These are phyloP conservation scores for Byssoonygena ceratinophila DNA, from an alignment of 2,329 filamentous ascomycete genomes.

Conservation along the genomic window DNA sequence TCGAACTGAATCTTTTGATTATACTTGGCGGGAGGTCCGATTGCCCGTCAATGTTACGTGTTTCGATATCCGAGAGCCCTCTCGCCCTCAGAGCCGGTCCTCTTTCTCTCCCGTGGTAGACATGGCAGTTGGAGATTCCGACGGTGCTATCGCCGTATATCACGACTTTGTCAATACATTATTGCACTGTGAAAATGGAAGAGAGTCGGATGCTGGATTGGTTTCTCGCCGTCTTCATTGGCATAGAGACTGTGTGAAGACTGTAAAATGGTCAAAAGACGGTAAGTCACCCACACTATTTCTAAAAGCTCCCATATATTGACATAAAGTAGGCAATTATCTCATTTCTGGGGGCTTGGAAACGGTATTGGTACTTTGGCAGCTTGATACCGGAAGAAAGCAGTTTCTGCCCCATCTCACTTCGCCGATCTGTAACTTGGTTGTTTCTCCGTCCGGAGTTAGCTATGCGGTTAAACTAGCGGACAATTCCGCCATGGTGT, in stretches of 20 bases:
- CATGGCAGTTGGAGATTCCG: constrained; percentile 63
- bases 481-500: constrained; percentile 82
- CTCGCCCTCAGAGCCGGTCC: constrained; percentile 18
- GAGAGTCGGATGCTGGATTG: constrained; percentile 34
- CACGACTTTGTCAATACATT: constrained; percentile 58
- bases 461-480: constrained; percentile 77
- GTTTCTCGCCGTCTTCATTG: constrained; percentile 67
- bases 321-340: constrained; percentile 59
- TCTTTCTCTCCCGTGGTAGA: constrained; percentile 44
- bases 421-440: constrained; percentile 71
- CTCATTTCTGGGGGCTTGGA: constrained; percentile 86
- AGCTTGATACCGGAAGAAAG: constrained; percentile 72
- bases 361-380: constrained; percentile 83
- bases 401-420: constrained; percentile 85
- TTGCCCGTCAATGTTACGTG: constrained; percentile 55
- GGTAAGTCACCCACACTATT: constrained; percentile 44
- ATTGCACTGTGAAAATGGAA: constrained; percentile 35
- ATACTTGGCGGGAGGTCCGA: constrained; percentile 46
- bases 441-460: constrained; percentile 66
- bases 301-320: not conserved
- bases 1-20: constrained; percentile 25
- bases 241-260: constrained; percentile 74
- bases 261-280: constrained; percentile 85
- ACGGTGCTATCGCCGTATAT: constrained; percentile 72
- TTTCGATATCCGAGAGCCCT: constrained; percentile 49